These are phyloP conservation scores for Mycena polygramma DNA, from an alignment of 768 basidiomycete species.

Conservation along the genomic window DNA sequence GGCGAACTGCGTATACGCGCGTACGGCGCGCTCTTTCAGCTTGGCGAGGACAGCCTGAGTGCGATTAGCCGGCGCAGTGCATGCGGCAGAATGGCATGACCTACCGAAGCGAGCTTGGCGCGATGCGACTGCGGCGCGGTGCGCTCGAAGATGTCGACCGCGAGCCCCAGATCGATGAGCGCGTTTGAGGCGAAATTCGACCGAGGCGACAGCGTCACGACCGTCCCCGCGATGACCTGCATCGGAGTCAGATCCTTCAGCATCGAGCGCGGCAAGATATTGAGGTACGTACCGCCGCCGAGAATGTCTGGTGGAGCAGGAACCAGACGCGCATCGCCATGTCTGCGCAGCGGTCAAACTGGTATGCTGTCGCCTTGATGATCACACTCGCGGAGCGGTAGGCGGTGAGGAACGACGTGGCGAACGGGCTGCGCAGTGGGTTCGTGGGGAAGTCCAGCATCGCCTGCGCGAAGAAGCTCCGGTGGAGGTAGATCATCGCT, in stretches of 20 bases:
- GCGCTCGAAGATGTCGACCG: slow-evolving; percentile 60
- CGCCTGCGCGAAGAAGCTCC: slow-evolving; percentile 71
- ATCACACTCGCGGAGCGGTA: slow-evolving; percentile 65
- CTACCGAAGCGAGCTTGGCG: slow-evolving; percentile 61
- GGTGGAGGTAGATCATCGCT: slow-evolving; percentile 69
- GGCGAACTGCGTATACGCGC: slow-evolving; percentile 48
- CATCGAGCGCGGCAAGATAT: background rate
- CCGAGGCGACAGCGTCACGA: slow-evolving; percentile 69
- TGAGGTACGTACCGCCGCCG: slow-evolving; percentile 56
- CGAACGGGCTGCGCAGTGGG: slow-evolving; percentile 67
- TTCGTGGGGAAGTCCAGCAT: slow-evolving; percentile 67
- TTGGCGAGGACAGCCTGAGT: slow-evolving; percentile 58
- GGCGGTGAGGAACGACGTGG: slow-evolving; percentile 68
- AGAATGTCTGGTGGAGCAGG: slow-evolving; percentile 63
- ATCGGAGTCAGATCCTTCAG: slow-evolving; percentile 6
- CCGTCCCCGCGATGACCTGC: slow-evolving; percentile 70
- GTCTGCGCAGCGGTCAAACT: slow-evolving; percentile 61
- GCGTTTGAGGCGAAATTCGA: slow-evolving; percentile 65
- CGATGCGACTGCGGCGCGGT: slow-evolving; percentile 59
- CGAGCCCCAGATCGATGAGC: slow-evolving; percentile 60
- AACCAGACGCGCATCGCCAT: slow-evolving; percentile 67
- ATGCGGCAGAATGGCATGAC: slow-evolving; percentile 21
- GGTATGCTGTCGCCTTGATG: slow-evolving; percentile 62
- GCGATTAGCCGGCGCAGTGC: background rate
- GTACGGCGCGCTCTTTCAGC: slow-evolving; percentile 60